A percentile compares a stretch with the other conserved stretches of the same genome.
Evolutionary conservation across 148 eudicot species (phyloP).

Genomic region (Pharnaceum exiguum): DNA sequence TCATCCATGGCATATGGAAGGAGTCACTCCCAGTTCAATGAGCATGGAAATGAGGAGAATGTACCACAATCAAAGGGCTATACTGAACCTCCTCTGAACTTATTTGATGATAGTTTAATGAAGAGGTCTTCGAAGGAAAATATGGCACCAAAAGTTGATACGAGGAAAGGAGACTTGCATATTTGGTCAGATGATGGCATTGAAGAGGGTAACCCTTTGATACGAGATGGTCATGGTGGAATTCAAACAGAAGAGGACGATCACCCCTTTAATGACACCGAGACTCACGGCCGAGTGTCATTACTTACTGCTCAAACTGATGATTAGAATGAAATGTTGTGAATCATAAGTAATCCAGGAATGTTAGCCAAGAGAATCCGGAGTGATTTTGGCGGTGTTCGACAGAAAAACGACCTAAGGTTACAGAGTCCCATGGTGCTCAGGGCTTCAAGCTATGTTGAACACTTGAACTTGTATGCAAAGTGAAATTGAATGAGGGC

Average conservation of each 20-base stretch:
- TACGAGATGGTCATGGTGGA: constrained; percentile 21
- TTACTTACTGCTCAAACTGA: constrained; percentile 40
- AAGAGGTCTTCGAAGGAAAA: constrained; percentile 46
- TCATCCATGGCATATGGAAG: constrained; percentile 33
- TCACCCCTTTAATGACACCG: constrained; percentile 57
- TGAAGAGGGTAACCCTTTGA: constrained; percentile 38
- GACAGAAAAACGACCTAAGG: too few species aligned
- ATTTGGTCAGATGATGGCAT: constrained; percentile 11
- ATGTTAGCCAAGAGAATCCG: too few species aligned
- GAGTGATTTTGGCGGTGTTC: too few species aligned
- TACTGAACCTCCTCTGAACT: neutral
- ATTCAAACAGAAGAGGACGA: constrained; percentile 25
- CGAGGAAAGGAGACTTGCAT: constrained; percentile 14
- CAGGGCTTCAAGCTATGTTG: too few species aligned
- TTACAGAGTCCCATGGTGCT: too few species aligned
- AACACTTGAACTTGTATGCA: too few species aligned
- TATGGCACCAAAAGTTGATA: constrained; percentile 33
- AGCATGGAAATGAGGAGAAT: constrained; percentile 45
- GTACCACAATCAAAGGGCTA: neutral
- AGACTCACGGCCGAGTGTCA: constrained; percentile 33
- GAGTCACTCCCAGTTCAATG: constrained; percentile 60
- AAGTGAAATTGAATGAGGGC: too few species aligned
- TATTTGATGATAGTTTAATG: constrained; percentile 13
- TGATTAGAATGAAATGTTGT: constrained; percentile 14
- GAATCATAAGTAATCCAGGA: neutral